Base-by-base conservation (phyloP, 2,329 filamentous ascomycete species). In the Alternaria gansuensis region DNA sequence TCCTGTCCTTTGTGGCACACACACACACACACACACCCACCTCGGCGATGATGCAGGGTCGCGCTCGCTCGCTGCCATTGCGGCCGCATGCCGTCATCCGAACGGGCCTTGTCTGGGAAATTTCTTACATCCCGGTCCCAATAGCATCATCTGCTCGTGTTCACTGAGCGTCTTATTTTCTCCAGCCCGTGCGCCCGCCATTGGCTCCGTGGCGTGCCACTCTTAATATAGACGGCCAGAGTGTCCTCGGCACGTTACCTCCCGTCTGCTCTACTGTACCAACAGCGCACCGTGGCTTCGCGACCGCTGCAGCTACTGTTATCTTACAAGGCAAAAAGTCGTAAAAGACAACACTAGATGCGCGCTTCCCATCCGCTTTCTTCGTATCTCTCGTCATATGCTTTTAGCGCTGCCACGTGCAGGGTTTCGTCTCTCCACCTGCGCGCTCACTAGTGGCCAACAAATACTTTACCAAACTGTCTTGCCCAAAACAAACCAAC, bases 201-300 rank as follows among this genome's bases (percentile, higher is more conserved):
- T 71, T 67, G 64, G 61, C 54, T 49, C 17, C n/a, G 24, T 63
- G 52, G 67, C 44, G 29, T 48, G 31, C 67, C 63, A 60, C 67
- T 67, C 69, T 69, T 63, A 59, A 71, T 69, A 67, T 64, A 70
- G 67, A 62, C 53, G 43, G 59, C 44, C 57, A 62, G 43, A 50
- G 60, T 67, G 17, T 40, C 63, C 55, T 63, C 62, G 63, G 63
- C 51, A 64, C 60, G 57, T 64, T 66, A 58, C 66, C 66, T 44
- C 37, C 49, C 54, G 56, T 53, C 46, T 52, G 51, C 44, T 51
- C 54, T 53, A 33, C 50, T 28, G 36, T 31, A 23, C 45, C 43
- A 46, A 51, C 57, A 54, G 54, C 53, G 43, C 44, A 50, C 46
- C 17, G 46, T 56, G 37, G 54, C 54, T 31, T 44, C 31, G 51